phyloP scores from a whole-genome alignment of 768 basidiomycete species.

The Mycena vitilis region DNA sequence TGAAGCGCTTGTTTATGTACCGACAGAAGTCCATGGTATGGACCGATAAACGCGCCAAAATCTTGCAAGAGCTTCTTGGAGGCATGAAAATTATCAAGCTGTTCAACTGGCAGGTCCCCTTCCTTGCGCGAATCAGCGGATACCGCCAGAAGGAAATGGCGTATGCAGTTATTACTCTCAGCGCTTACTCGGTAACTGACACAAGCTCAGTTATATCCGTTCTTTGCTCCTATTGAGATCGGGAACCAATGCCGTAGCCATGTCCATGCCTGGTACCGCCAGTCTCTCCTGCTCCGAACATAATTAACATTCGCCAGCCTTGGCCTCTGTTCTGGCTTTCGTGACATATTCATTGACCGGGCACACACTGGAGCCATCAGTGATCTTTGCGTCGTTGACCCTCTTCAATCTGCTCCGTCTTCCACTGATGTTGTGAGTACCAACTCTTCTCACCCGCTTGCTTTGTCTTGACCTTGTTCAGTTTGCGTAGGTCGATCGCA shows the following conservation, averaged over 20 bases:
- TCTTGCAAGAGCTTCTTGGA: constrained; percentile 89
- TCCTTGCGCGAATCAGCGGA: constrained; percentile 76
- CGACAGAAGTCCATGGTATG: constrained; percentile 84
- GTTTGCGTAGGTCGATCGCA: constrained; percentile 52
- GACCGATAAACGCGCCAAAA: constrained; percentile 91
- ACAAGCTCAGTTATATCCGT: constrained; percentile 65
- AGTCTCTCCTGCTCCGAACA: not conserved
- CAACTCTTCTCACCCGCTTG: not conserved
- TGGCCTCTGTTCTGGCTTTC: constrained; percentile 84
- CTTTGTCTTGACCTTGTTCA: constrained; percentile 8
- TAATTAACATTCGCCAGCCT: constrained; percentile 37
- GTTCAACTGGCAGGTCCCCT: constrained; percentile 90
- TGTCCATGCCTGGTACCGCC: constrained; percentile 68
- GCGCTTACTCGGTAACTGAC: constrained; percentile 9
- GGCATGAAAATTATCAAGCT: constrained; percentile 95
- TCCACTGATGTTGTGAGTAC: constrained; percentile 76
- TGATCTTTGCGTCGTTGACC: constrained; percentile 86
- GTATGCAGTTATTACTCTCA: constrained; percentile 48
- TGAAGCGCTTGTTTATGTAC: constrained; percentile 78
- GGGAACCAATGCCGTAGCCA: constrained; percentile 73
- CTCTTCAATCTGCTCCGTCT: constrained; percentile 87
- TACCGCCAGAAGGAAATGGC: constrained; percentile 79
- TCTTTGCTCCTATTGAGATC: constrained; percentile 73
- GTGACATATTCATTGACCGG: constrained; percentile 82
- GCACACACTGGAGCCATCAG: constrained; percentile 73